Evolutionary conservation across 2,329 filamentous ascomycete species (phyloP).

Genomic region (Claviceps sp.): DNA sequence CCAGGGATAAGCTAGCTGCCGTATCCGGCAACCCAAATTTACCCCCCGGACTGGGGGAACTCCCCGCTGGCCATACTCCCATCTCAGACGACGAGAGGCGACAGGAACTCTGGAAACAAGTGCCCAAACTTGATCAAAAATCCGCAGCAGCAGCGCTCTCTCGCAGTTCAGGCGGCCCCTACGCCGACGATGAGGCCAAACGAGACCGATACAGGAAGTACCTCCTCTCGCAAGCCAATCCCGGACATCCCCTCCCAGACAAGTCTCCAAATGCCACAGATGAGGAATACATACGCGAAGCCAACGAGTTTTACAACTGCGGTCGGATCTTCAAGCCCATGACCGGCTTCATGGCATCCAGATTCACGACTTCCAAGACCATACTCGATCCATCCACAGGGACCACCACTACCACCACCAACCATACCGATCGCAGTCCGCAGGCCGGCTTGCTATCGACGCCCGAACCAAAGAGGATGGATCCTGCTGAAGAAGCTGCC

Average conservation of each 20-base stretch:
- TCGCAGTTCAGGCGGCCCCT: slow-evolving; percentile 56
- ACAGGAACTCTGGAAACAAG: slow-evolving; percentile 41
- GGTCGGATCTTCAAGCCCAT: slow-evolving; percentile 76
- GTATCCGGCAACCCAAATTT: slow-evolving; percentile 65
- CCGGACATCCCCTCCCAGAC: slow-evolving; percentile 33
- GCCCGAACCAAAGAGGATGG: slow-evolving; percentile 25
- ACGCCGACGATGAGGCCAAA: slow-evolving; percentile 70
- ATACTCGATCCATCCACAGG: slow-evolving; percentile 15
- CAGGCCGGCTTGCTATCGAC: slow-evolving; percentile 15
- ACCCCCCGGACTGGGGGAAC: slow-evolving; percentile 64
- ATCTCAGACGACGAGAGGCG: slow-evolving; percentile 49
- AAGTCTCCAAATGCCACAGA: slow-evolving; percentile 31
- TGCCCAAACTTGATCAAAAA: slow-evolving; percentile 52
- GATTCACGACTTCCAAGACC: slow-evolving; percentile 65
- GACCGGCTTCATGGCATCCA: slow-evolving; percentile 81
- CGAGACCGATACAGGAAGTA: slow-evolving; percentile 69
- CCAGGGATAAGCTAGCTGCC: slow-evolving; percentile 62
- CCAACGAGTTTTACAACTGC: slow-evolving; percentile 58
- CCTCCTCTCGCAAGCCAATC: slow-evolving; percentile 56
- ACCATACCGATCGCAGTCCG: slow-evolving; percentile 1
- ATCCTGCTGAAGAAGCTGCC: slow-evolving; percentile 77
- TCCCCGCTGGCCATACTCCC: slow-evolving; percentile 48
- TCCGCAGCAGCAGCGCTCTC: slow-evolving; percentile 56
- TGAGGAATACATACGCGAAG: slow-evolving; percentile 69
- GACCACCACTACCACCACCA: slow-evolving; percentile 1